Evolutionary conservation across 805 yeast genomes (phyloP), one percentile per base, ranked within the genome.

Genomic region (Saccharomycopsis fermentans): DNA sequence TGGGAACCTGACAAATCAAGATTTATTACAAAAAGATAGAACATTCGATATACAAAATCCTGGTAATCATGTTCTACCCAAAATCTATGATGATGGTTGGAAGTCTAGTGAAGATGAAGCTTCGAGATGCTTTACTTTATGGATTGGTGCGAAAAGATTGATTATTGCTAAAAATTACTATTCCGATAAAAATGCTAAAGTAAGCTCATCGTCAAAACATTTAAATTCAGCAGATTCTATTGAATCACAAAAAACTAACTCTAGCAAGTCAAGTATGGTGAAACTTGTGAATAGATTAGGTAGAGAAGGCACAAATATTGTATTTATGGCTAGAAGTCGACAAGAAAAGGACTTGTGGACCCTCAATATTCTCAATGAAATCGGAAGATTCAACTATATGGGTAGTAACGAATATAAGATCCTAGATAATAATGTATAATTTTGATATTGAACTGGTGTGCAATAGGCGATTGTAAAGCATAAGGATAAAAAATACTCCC

Each of bases 301-400:
- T 4, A 79, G 81, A 2, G 78, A 84, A 1, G 94, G 96, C 0
- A 76, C 76, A 55, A 77, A 83, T 52, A 74, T 86, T 73, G 84
- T 86, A 2, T 90, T 91, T 67, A 77, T 90, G 80, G 84, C 96
- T 9, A 71, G 90, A 53, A 87, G 96, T 1, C 73, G 92, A 43
- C 86, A 86, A 62, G 96, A 90, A 64, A 74, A 91, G 57, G 97
- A 92, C 66, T 62, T 81, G 35, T 91, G 98, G 98, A 91, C 87
- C 1, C 63, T 29, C 4, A 54, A 36, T 29, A 58, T 62, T n/a
- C 32, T 52, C 2, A 47, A 62, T 24, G 61, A 60, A 29, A 56
- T 57, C 6, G 64, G 63, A 19, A 43, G 63, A 37, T 57, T 61
- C 32, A 43, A 35, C 21, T 35, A 56, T 27, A 27, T 26, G 32